A percentile compares a stretch with the other conserved stretches of the same genome.
phyloP scores from a whole-genome alignment of 2,329 filamentous ascomycete species.

The Mollisiaceae sp. region DNA sequence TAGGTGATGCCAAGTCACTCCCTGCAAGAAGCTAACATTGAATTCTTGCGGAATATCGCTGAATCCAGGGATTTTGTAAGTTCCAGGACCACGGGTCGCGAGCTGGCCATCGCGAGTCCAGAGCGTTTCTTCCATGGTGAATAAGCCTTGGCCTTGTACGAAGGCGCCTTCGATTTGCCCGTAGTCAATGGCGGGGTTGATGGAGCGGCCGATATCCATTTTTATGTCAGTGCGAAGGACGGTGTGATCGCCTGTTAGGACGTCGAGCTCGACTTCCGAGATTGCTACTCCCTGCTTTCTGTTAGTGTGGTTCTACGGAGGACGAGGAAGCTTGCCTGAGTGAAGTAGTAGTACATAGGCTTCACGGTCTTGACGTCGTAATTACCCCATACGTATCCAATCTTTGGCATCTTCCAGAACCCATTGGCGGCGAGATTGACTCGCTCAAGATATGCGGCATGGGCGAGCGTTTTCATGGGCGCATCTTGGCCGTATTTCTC shows the following conservation, averaged over 20 bases:
- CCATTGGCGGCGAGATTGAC: conserved; percentile 93
- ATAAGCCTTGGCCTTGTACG: conserved; percentile 77
- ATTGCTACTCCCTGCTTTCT: conserved; percentile 70
- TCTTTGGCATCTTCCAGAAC: conserved; percentile 95
- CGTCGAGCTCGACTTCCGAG: conserved; percentile 89
- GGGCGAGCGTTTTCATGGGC: conserved; percentile 84
- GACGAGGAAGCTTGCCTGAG: conserved; percentile 56
- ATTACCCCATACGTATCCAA: conserved; percentile 89
- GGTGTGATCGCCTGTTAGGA: conserved; percentile 89
- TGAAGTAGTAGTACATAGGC: conserved; percentile 96
- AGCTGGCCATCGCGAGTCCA: conserved; percentile 66
- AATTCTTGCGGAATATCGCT: conserved; percentile 81
- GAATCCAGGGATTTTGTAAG: conserved; percentile 90
- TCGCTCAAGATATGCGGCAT: conserved; percentile 91
- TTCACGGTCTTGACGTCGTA: conserved; percentile 71
- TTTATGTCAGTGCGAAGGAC: conserved; percentile 87
- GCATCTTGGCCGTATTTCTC: conserved; percentile 78
- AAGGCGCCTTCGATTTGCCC: conserved; percentile 84
- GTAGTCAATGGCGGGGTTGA: conserved; percentile 75
- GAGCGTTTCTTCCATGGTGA: conserved; percentile 75
- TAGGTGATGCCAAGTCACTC: conserved; percentile 55
- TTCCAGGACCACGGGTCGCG: conserved; percentile 69
- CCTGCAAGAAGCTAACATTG: conserved; percentile 39
- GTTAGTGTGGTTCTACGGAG: neutral
- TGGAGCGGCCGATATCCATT: conserved; percentile 85